Percentiles rank a stretch among this genome's conserved stretches.
phyloP scores from a whole-genome alignment of 306 rosid species.

The Dicorynia guianensis region DNA sequence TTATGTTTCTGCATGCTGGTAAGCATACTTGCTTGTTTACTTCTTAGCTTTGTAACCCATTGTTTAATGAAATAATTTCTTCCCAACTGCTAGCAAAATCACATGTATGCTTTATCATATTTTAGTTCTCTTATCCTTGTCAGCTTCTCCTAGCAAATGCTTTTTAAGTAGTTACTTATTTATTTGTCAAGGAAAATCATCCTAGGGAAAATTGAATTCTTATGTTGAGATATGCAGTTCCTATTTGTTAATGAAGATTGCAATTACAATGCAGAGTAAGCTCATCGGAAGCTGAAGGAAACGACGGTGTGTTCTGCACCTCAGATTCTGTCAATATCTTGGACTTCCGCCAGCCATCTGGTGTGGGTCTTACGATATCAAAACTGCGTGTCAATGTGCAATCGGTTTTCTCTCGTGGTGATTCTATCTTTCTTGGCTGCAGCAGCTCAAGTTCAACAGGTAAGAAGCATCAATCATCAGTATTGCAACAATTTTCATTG shows the following conservation, averaged over 20 bases:
- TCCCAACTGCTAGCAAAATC: constrained; percentile 1
- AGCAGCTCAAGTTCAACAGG: constrained; percentile 46
- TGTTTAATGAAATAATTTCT: too few relatives aligned
- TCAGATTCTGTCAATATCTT: constrained; percentile 74
- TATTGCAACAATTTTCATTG: constrained; percentile 60
- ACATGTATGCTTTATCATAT: constrained; percentile 1
- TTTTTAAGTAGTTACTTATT: constrained; percentile 2
- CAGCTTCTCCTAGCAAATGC: neutral
- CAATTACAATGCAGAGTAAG: constrained; percentile 65
- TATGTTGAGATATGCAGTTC: constrained; percentile 15
- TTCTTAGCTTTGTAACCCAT: neutral
- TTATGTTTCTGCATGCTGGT: constrained; percentile 16
- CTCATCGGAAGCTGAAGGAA: constrained; percentile 91
- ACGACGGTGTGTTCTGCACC: constrained; percentile 94
- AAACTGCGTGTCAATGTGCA: constrained; percentile 47
- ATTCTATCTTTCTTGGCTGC: constrained; percentile 85
- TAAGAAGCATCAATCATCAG: constrained; percentile 49
- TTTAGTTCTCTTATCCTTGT: neutral
- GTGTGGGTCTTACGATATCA: constrained; percentile 58
- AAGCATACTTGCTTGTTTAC: constrained; percentile 30
- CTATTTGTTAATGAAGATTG: constrained; percentile 23
- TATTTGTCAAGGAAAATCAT: neutral
- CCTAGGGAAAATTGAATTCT: neutral
- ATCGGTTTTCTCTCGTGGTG: constrained; percentile 66
- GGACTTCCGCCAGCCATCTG: constrained; percentile 75